A percentile compares a stretch with the other conserved stretches of the same genome.
Evolutionary conservation across 345 rosid genomes (phyloP).

Genomic region (Draba incana): DNA sequence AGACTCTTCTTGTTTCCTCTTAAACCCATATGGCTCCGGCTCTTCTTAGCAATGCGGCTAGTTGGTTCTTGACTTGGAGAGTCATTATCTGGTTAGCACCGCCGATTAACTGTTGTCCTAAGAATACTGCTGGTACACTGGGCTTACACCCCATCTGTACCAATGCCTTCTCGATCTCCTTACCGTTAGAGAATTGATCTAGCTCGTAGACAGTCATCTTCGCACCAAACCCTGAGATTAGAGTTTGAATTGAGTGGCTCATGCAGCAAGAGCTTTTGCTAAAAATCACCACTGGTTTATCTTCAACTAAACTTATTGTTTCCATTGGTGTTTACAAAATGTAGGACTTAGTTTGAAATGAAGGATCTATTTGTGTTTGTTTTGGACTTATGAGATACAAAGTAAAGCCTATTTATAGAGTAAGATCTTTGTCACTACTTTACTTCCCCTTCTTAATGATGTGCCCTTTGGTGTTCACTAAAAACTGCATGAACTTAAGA

Average conservation of each 20-base stretch:
- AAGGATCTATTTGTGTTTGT: conserved; percentile 24
- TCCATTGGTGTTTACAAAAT: conserved; percentile 34
- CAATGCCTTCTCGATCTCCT: conserved; percentile 61
- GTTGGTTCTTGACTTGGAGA: conserved; percentile 48
- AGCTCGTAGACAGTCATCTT: conserved; percentile 74
- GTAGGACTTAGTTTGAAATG: conserved; percentile 29
- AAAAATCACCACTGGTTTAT: conserved; percentile 83
- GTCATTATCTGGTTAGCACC: conserved; percentile 75
- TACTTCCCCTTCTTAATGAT: conserved; percentile 35
- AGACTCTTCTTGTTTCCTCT: conserved; percentile 1
- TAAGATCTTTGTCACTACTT: conserved; percentile 41
- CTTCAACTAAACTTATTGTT: conserved; percentile 57
- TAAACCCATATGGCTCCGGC: conserved; percentile 51
- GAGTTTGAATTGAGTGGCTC: conserved; percentile 68
- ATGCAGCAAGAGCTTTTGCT: conserved; percentile 80
- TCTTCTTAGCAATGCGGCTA: conserved; percentile 42
- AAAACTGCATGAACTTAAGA: conserved; percentile 31
- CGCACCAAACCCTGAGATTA: conserved; percentile 72
- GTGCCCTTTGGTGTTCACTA: conserved; percentile 42
- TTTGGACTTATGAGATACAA: conserved; percentile 23
- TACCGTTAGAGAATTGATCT: conserved; percentile 60
- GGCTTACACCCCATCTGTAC: conserved; percentile 64
- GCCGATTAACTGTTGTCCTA: conserved; percentile 69
- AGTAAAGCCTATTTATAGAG: conserved; percentile 41
- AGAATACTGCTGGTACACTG: conserved; percentile 79